Percentiles rank a stretch among this genome's conserved stretches.
Conservation (phyloP, 805 yeast genomes). For the Myxozyma vanderwaltii region DNA sequence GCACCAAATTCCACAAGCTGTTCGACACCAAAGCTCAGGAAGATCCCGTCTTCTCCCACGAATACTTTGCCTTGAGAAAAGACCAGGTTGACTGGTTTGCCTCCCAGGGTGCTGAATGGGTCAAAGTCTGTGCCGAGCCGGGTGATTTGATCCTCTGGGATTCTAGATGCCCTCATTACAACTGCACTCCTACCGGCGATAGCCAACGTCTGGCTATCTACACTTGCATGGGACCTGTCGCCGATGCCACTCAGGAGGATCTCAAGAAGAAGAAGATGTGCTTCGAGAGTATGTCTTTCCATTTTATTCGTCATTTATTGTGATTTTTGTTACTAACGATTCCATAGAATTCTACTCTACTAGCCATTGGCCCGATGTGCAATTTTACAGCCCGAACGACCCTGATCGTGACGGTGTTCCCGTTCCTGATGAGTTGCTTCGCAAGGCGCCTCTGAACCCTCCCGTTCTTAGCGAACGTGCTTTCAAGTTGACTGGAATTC, state of each 20-base stretch:
- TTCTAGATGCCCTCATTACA: slow-evolving; percentile 21
- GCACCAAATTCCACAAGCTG: slow-evolving; percentile 15
- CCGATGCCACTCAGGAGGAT: slow-evolving; percentile 24
- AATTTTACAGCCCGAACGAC: neutral
- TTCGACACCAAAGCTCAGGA: neutral
- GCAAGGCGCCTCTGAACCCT: slow-evolving; percentile 9
- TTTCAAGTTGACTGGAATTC: slow-evolving; percentile 20
- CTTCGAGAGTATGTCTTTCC: slow-evolving; percentile 6
- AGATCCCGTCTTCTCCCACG: slow-evolving; percentile 1
- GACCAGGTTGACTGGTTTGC: slow-evolving; percentile 15
- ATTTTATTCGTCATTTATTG: neutral
- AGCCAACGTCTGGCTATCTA: slow-evolving; percentile 12
- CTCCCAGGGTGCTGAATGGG: slow-evolving; percentile 15
- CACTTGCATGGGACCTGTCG: slow-evolving; percentile 15
- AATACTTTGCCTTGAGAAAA: slow-evolving; percentile 5
- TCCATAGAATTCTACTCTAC: slow-evolving; percentile 6
- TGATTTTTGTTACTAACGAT: neutral
- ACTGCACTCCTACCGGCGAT: slow-evolving; percentile 8
- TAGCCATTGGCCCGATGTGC: slow-evolving; percentile 23
- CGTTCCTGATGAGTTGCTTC: slow-evolving; percentile 4
- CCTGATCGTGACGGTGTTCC: slow-evolving; percentile 8
- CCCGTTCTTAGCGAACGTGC: slow-evolving; percentile 18
- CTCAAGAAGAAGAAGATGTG: slow-evolving; percentile 11
- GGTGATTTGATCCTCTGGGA: slow-evolving; percentile 26
- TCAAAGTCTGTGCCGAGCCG: slow-evolving; percentile 19